A percentile compares a stretch with the other conserved stretches of the same genome.
Evolutionary conservation across 2,329 filamentous ascomycete species (phyloP).

Genomic region (Xylariaceae sp.): DNA sequence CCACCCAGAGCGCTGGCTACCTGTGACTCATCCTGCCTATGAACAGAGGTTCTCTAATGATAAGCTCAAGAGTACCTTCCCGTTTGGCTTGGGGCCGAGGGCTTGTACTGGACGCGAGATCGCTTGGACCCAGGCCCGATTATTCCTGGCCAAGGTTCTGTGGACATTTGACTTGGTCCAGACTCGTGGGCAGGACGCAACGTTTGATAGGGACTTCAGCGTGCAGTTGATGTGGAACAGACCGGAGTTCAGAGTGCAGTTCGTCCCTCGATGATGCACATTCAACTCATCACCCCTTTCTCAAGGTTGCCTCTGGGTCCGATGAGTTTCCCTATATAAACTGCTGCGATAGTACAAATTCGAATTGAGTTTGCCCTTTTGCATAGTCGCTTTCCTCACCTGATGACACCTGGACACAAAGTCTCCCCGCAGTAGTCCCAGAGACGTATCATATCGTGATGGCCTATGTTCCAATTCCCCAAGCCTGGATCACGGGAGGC

Average conservation of each 20-base stretch:
- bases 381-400: too few species aligned
- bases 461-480: too few species aligned
- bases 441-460: too few species aligned
- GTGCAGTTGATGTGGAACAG: conserved; percentile 1
- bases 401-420: too few species aligned
- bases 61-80: neutral
- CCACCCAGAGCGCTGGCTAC: conserved; percentile 3
- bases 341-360: too few species aligned
- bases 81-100: conserved; percentile 2
- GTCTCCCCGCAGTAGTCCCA: too few species aligned
- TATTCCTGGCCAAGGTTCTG: conserved; percentile 8
- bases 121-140: conserved; percentile 3
- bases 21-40: conserved; percentile 1
- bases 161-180: conserved; percentile 7
- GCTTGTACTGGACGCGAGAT: conserved; percentile 2
- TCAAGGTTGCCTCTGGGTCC: too few species aligned
- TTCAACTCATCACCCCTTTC: too few species aligned
- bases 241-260: neutral
- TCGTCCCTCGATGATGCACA: too few species aligned
- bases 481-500: too few species aligned
- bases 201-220: conserved; percentile 3
- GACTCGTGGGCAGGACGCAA: neutral
- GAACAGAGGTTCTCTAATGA: conserved; percentile 2
- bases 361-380: too few species aligned
- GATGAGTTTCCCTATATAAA: too few species aligned